phyloP scores from a whole-genome alignment of 495 filamentous ascomycete species.

The Xylaria nigripes region DNA sequence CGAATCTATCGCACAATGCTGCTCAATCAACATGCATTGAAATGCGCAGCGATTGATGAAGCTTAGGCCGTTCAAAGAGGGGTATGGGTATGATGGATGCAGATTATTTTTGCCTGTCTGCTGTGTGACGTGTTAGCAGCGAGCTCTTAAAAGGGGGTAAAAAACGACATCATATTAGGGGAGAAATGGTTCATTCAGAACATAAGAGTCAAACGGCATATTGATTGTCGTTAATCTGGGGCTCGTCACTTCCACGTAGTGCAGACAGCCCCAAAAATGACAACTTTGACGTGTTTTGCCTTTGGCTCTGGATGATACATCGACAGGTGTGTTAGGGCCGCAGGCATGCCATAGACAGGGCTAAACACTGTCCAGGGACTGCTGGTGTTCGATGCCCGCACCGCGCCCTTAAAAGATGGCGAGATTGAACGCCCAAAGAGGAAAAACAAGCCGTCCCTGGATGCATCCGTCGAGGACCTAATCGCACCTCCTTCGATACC shows the following conservation, averaged over 20 bases:
- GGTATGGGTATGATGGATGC: too few species aligned
- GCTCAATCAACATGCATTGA: too few species aligned
- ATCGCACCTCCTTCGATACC: neutral
- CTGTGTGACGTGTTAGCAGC: too few species aligned
- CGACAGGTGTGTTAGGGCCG: constrained; percentile 30
- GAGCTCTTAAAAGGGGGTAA: constrained; percentile 50
- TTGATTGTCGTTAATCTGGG: too few species aligned
- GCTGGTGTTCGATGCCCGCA: constrained; percentile 30
- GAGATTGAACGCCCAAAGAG: constrained; percentile 34
- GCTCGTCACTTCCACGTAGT: too few species aligned
- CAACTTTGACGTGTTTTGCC: neutral
- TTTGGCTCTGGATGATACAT: neutral
- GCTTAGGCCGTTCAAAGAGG: too few species aligned
- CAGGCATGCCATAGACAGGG: constrained; percentile 59
- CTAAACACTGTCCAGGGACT: constrained; percentile 59
- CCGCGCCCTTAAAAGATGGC: constrained; percentile 33
- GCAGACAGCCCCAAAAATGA: too few species aligned
- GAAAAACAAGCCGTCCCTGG: neutral
- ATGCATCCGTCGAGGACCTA: neutral
- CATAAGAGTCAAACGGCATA: neutral
- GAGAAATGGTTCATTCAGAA: constrained; percentile 72
- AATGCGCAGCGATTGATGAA: too few species aligned
- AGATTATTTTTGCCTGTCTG: too few species aligned
- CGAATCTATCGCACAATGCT: too few species aligned
- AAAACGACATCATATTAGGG: constrained; percentile 54